phyloP scores from a whole-genome alignment of 768 basidiomycete genomes.

The Boletellus sp. region DNA sequence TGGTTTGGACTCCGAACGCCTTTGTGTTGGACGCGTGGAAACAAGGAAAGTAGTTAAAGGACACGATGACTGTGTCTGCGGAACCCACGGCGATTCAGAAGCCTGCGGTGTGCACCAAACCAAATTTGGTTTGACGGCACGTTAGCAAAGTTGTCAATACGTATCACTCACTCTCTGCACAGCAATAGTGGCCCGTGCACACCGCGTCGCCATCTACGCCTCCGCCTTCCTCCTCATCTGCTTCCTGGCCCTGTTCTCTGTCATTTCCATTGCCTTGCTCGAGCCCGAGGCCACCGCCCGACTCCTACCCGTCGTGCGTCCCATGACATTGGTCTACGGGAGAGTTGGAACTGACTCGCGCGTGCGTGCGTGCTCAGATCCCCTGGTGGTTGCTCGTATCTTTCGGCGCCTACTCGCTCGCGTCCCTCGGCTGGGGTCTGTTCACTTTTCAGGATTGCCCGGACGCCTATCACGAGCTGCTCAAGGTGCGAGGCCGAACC shows the following conservation, averaged over 20 bases:
- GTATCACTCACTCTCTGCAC: too few species aligned
- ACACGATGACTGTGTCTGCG: too few species aligned
- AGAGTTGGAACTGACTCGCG: neutral
- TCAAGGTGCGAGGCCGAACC: conserved; percentile 38
- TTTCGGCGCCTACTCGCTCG: conserved; percentile 76
- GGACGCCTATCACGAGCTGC: conserved; percentile 70
- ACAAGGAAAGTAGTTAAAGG: too few species aligned
- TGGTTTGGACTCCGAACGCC: too few species aligned
- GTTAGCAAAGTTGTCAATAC: too few species aligned
- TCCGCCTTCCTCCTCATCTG: conserved; percentile 46
- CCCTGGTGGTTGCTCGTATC: conserved; percentile 82
- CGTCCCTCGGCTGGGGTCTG: conserved; percentile 72
- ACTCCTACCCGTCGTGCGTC: conserved; percentile 17
- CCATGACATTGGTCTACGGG: too few species aligned
- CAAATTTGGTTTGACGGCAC: too few species aligned
- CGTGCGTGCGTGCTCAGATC: conserved; percentile 39
- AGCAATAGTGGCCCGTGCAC: conserved; percentile 7
- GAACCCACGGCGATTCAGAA: too few species aligned
- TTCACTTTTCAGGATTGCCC: conserved; percentile 74
- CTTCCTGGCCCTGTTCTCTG: conserved; percentile 9
- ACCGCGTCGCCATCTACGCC: conserved; percentile 45
- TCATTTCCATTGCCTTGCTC: conserved; percentile 14
- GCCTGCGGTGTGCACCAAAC: too few species aligned
- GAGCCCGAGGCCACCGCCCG: conserved; percentile 2
- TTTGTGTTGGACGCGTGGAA: too few species aligned